Percentiles rank a stretch among this genome's conserved stretches.
Conservation (phyloP, 176 grass and related monocot genomes). For the Zoysia japonica region DNA sequence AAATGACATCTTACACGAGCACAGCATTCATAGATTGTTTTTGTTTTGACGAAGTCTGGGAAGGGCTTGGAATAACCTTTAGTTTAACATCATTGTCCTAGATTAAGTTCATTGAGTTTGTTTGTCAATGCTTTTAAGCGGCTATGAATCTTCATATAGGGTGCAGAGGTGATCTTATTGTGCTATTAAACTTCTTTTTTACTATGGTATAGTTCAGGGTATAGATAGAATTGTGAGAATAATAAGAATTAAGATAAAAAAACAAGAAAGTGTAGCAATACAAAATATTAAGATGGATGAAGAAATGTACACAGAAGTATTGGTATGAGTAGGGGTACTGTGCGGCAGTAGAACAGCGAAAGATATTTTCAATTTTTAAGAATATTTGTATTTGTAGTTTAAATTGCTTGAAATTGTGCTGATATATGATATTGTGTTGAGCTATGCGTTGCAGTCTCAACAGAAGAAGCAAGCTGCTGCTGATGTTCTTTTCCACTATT, state of each 20-base stretch:
- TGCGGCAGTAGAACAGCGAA: background rate
- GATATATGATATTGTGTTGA: constrained; percentile 32
- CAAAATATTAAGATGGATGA: background rate
- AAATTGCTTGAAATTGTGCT: background rate
- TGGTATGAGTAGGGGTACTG: background rate
- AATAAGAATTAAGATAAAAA: too few species aligned
- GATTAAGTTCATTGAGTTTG: background rate
- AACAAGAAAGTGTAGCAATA: too few species aligned
- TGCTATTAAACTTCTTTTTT: too few species aligned
- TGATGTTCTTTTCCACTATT: constrained; percentile 87
- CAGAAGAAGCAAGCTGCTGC: constrained; percentile 86
- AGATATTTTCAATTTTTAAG: background rate
- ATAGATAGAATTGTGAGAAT: too few species aligned
- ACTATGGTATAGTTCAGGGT: too few species aligned
- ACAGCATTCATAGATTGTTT: background rate
- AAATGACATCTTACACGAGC: background rate
- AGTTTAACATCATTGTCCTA: background rate
- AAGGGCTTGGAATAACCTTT: background rate
- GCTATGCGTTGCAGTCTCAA: constrained; percentile 60
- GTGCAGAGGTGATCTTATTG: too few species aligned
- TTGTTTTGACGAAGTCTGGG: background rate
- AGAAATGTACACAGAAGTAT: too few species aligned
- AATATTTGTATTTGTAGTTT: background rate
- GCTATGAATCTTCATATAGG: too few species aligned
- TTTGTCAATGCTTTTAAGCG: too few species aligned